Percentiles rank a stretch among this genome's conserved stretches.
phyloP scores from a whole-genome alignment of 106 monocot species.

The Dendrobium nobile region DNA sequence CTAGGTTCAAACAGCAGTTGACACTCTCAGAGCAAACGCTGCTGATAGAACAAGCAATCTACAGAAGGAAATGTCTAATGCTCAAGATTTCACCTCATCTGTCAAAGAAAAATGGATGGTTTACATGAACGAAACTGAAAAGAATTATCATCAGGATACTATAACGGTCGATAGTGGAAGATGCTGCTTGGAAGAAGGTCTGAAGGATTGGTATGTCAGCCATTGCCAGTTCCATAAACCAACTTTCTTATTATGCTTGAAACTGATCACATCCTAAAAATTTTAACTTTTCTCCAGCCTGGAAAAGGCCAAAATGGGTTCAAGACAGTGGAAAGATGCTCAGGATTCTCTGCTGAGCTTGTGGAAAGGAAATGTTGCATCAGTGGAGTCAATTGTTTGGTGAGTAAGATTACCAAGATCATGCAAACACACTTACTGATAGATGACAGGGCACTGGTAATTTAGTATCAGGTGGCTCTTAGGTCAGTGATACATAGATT shows the following conservation, averaged over 20 bases:
- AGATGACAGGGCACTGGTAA: not conserved
- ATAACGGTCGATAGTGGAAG: slow-evolving; percentile 53
- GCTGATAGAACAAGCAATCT: slow-evolving; percentile 51
- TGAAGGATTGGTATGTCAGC: slow-evolving; percentile 54
- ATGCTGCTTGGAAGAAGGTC: slow-evolving; percentile 51
- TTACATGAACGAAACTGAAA: slow-evolving; percentile 80
- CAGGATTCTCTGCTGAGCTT: slow-evolving; percentile 69
- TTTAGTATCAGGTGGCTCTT: not conserved
- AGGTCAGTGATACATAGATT: not conserved
- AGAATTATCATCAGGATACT: slow-evolving; percentile 54
- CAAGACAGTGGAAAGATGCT: slow-evolving; percentile 74
- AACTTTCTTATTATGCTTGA: not conserved
- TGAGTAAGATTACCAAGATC: slow-evolving; percentile 8
- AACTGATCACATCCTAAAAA: not conserved
- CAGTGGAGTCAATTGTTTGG: slow-evolving; percentile 74
- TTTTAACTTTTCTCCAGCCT: slow-evolving; percentile 27
- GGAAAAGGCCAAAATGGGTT: slow-evolving; percentile 60
- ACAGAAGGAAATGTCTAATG: slow-evolving; percentile 66
- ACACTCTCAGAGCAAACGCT: slow-evolving; percentile 59
- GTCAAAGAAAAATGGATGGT: slow-evolving; percentile 51
- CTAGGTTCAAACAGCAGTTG: slow-evolving; percentile 82
- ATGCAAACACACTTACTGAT: not conserved
- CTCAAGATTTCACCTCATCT: slow-evolving; percentile 56
- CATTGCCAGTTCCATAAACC: not conserved
- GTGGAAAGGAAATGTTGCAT: slow-evolving; percentile 50